Evolutionary conservation across 768 basidiomycete species (phyloP).

Genomic region (Tulasnella sp.): DNA sequence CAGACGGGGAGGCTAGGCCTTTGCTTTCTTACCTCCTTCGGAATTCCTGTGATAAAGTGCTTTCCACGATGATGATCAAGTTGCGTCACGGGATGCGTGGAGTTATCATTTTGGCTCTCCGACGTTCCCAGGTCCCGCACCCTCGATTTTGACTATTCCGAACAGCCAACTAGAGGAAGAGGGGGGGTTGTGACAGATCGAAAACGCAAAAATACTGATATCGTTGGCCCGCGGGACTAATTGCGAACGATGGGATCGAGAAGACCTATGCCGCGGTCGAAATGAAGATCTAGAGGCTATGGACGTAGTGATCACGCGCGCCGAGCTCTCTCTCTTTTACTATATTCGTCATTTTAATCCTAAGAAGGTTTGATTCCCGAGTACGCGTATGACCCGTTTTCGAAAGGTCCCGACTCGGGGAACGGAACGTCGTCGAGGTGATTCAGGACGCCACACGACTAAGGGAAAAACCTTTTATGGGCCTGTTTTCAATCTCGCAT

Average conservation of each 20-base stretch:
- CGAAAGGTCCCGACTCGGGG: neutral
- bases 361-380: neutral
- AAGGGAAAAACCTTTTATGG: neutral
- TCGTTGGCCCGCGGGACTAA: too few relatives aligned
- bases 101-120: neutral
- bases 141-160: neutral
- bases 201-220: too few relatives aligned
- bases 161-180: neutral
- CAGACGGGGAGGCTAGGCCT: neutral
- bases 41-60: neutral
- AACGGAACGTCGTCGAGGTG: neutral
- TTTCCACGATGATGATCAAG: neutral
- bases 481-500: neutral
- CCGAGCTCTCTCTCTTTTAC: neutral
- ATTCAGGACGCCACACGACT: too few relatives aligned
- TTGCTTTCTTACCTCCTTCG: neutral
- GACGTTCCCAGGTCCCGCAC: neutral
- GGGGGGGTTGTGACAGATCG: neutral
- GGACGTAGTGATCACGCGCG: neutral
- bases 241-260: too few relatives aligned
- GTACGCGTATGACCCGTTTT: neutral
- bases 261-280: too few relatives aligned
- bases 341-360: neutral
- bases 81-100: neutral
- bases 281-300: neutral